Conservation (phyloP, 2,329 filamentous ascomycete species). For the Colletotrichum sp. region DNA sequence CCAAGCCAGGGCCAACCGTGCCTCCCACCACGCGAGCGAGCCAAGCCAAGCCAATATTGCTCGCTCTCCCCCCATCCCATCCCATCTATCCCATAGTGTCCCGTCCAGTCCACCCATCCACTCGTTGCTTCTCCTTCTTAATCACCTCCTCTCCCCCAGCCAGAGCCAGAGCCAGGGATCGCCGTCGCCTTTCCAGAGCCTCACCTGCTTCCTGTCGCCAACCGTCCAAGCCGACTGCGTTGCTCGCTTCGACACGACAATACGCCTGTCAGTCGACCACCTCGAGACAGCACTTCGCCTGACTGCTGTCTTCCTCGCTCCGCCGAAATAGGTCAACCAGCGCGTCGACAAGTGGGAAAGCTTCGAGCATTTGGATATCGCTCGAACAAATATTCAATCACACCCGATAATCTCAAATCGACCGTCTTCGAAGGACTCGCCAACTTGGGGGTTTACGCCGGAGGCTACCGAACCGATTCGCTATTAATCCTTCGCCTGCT, state of each 20-base stretch:
- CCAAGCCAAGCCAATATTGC: constrained; percentile 18
- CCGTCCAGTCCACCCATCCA: neutral
- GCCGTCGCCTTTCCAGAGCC: neutral
- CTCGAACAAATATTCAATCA: neutral
- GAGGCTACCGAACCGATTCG: neutral
- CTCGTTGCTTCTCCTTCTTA: neutral
- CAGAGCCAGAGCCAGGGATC: constrained; percentile 1
- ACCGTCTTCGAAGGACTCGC: neutral
- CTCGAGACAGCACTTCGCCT: neutral
- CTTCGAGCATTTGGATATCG: neutral
- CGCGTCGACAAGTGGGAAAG: neutral
- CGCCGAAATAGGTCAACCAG: neutral
- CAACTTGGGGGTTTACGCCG: neutral
- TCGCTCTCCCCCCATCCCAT: neutral
- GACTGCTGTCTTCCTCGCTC: neutral
- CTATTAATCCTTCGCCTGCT: neutral
- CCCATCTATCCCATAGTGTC: neutral
- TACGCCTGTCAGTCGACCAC: neutral
- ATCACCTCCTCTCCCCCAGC: neutral
- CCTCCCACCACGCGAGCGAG: constrained; percentile 3
- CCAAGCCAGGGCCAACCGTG: constrained; percentile 9
- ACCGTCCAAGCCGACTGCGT: neutral
- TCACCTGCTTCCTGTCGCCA: constrained; percentile 2
- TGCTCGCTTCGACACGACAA: neutral
- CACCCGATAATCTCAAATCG: neutral